phyloP scores from a whole-genome alignment of 2,329 filamentous ascomycete genomes.

The Proliferodiscus dingleyae region DNA sequence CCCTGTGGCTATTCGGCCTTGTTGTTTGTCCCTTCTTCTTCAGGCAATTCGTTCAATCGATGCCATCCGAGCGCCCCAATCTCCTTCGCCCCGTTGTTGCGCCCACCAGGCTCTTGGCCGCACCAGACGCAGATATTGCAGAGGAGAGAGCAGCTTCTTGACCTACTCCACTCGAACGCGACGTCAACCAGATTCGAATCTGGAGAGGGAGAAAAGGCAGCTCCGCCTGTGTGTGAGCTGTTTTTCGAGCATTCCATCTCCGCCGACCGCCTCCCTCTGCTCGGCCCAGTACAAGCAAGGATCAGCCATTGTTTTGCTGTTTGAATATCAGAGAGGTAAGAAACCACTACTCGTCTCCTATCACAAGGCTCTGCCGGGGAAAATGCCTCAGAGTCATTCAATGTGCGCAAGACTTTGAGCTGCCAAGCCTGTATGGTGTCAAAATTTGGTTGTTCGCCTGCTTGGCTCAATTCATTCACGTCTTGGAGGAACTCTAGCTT shows the following conservation, averaged over 20 bases:
- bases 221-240: too few species aligned
- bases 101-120: too few species aligned
- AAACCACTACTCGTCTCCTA: not conserved
- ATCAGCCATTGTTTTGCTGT: constrained; percentile 3
- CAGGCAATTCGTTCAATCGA: not conserved
- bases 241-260: too few species aligned
- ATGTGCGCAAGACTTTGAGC: constrained; percentile 1
- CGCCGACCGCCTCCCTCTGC: too few species aligned
- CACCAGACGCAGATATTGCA: not conserved
- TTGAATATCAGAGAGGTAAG: constrained; percentile 3
- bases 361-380: not conserved
- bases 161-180: too few species aligned
- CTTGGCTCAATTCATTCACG: constrained; percentile 12
- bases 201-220: too few species aligned
- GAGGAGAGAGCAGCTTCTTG: not conserved
- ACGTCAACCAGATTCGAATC: too few species aligned
- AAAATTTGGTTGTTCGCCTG: constrained; percentile 9
- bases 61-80: not conserved
- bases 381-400: not conserved
- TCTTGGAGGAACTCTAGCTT: constrained; percentile 14
- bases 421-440: constrained; percentile 10
- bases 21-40: not conserved
- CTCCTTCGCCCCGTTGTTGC: not conserved
- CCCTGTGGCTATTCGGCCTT: not conserved
- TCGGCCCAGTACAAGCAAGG: not conserved